phyloP scores from a whole-genome alignment of 805 yeast species.

The Candida ovalis region DNA sequence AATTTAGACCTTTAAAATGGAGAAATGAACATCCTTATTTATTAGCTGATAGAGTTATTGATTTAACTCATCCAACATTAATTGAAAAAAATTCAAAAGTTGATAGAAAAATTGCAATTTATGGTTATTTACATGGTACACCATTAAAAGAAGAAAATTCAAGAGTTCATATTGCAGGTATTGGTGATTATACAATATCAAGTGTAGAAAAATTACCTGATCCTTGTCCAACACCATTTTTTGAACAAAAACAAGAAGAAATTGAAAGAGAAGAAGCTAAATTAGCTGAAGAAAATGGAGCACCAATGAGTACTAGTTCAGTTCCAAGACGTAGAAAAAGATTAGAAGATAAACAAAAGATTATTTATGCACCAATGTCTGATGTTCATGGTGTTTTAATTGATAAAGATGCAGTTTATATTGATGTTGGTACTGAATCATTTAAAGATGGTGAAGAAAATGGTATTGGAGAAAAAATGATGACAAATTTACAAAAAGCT shows the following conservation, averaged over 20 bases:
- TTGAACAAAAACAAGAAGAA: slow-evolving; percentile 81
- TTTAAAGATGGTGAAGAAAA: slow-evolving; percentile 32
- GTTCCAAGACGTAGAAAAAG: slow-evolving; percentile 73
- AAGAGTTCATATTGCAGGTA: slow-evolving; percentile 89
- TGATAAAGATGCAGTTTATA: slow-evolving; percentile 96
- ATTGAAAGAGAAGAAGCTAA: slow-evolving; percentile 69
- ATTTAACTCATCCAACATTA: slow-evolving; percentile 85
- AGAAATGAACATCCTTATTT: slow-evolving; percentile 96
- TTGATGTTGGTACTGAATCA: slow-evolving; percentile 58
- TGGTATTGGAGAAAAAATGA: slow-evolving; percentile 85
- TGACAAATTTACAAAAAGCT: slow-evolving; percentile 75
- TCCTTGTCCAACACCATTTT: slow-evolving; percentile 98
- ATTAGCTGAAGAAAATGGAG: slow-evolving; percentile 59
- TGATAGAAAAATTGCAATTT: slow-evolving; percentile 86
- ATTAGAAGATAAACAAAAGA: slow-evolving; percentile 88
- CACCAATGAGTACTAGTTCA: slow-evolving; percentile 40
- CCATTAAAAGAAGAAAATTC: slow-evolving; percentile 68
- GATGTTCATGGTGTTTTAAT: slow-evolving; percentile 98
- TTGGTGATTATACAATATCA: slow-evolving; percentile 79
- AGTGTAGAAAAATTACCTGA: slow-evolving; percentile 89
- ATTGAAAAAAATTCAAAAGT: slow-evolving; percentile 76
- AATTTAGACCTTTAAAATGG: slow-evolving; percentile 98
- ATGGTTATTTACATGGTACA: slow-evolving; percentile 94
- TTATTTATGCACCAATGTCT: slow-evolving; percentile 98
- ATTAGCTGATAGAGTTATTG: slow-evolving; percentile 84